Conservation (phyloP, 2,329 filamentous ascomycete genomes). For the Ophiostoma quercus region DNA sequence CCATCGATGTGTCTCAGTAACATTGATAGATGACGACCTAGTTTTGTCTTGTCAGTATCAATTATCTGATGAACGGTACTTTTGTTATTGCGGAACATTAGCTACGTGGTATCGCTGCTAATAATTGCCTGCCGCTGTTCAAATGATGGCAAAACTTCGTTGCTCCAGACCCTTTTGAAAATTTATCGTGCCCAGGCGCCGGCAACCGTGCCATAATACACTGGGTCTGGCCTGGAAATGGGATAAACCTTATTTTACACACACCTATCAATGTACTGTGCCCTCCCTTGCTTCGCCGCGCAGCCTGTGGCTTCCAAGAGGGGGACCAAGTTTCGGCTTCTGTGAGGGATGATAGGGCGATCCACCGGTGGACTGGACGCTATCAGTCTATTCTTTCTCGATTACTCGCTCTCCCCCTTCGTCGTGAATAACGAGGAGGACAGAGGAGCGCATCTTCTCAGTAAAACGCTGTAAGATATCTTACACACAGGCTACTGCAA, state of each 20-base stretch:
- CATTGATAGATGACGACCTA: not conserved
- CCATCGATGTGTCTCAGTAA: not conserved
- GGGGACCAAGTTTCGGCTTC: not conserved
- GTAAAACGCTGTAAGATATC: not conserved
- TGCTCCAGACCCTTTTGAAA: not conserved
- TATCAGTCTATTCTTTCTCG: not conserved
- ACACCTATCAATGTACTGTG: not conserved
- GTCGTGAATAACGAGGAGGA: not conserved
- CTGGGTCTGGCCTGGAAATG: not conserved
- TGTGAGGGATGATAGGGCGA: slow-evolving; percentile 1
- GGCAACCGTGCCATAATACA: not conserved
- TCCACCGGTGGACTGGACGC: not conserved
- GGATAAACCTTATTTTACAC: slow-evolving; percentile 1
- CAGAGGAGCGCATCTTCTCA: not conserved
- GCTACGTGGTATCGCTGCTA: not conserved
- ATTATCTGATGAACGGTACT: not conserved
- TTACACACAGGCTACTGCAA: not conserved
- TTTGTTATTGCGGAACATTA: not conserved
- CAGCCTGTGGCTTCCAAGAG: slow-evolving; percentile 7
- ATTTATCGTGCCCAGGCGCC: not conserved
- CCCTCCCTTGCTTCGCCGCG: slow-evolving; percentile 11
- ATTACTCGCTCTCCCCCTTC: not conserved
- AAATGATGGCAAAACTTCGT: not conserved
- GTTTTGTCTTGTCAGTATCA: not conserved
- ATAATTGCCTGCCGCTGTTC: not conserved